These are phyloP conservation scores for Mycena rebaudengoi DNA, from an alignment of 768 basidiomycete genomes.

Conservation along the genomic window DNA sequence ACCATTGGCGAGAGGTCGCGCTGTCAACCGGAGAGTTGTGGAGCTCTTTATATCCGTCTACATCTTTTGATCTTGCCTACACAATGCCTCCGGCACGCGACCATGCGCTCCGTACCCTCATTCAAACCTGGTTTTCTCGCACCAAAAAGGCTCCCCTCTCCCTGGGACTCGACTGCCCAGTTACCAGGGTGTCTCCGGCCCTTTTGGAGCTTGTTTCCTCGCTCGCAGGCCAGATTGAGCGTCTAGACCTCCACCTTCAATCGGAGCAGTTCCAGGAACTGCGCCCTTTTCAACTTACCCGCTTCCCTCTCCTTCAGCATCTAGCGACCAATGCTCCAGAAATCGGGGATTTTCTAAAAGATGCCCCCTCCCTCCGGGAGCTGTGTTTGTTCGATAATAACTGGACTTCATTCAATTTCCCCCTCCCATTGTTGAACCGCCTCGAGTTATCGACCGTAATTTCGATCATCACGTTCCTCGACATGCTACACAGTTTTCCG, in stretches of 20 bases:
- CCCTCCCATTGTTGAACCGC: neutral
- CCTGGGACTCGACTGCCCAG: neutral
- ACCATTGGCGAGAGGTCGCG: neutral
- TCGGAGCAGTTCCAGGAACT: neutral
- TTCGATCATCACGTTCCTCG: neutral
- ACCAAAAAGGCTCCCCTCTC: neutral
- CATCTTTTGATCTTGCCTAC: neutral
- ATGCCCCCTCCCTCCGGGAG: neutral
- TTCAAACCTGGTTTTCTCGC: slow-evolving; percentile 1
- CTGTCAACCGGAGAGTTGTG: neutral
- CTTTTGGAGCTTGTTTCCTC: neutral
- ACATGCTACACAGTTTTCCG: neutral
- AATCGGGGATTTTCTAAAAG: neutral
- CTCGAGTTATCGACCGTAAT: neutral
- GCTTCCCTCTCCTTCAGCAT: slow-evolving; percentile 1
- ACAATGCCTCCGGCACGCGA: too few species aligned
- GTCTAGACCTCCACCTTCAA: neutral
- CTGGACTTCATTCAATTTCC: neutral
- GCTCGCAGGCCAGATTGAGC: neutral
- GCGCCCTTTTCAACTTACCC: neutral
- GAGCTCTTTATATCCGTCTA: neutral
- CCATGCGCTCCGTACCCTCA: neutral
- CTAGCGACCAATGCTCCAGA: neutral
- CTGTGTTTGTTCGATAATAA: neutral
- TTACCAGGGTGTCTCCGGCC: neutral